Evolutionary conservation across 495 filamentous ascomycete genomes (phyloP), one percentile per base, ranked within the genome.

Genomic region (Aspergillus sparsus): DNA sequence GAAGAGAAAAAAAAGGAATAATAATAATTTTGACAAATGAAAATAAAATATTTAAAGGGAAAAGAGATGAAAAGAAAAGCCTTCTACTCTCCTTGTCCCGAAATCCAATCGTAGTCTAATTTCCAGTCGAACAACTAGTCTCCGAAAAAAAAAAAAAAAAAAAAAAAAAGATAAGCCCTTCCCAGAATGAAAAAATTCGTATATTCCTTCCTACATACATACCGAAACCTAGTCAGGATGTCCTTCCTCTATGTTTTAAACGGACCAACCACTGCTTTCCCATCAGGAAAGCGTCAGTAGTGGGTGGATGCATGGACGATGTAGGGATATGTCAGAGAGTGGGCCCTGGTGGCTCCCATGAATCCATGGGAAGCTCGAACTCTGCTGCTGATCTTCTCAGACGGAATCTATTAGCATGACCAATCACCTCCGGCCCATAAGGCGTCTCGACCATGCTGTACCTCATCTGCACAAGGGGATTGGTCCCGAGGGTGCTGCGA

Each of bases 371-470:
- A 63, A 60, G 57, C 36, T 41, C 50, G 50, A 63, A 65, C 53
- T 61, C 55, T 55, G 41, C 39, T 53, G 61, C 58, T 52, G 66
- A 68, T 68, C 63, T 59, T 61, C 62, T 27, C 58, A 54, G 58
- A 58, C 60, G 49, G 55, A 58, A 56, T 62, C 57, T 54, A 7
- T 49, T 16, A 11, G 13, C 16, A 33, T 36, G 37, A 47, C 64
- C 64, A 66, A 66, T 66, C 60, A 63, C 27, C 35, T 44, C 41
- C 34, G 32, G 46, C 49, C 21, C 39, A 51, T 57, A 35, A 53
- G 54, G 12, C 47, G 35, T 57, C 52, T 61, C 36, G 50, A 46
- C 49, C 41, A 34, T 57, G 50, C 37, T 9, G 49, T 32, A 12
- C 55, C 37, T 59, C 18, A 49, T 27, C 46, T 36, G 50, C 62